phyloP scores from a whole-genome alignment of 768 basidiomycete genomes.

The Punctularia strigosozonata region DNA sequence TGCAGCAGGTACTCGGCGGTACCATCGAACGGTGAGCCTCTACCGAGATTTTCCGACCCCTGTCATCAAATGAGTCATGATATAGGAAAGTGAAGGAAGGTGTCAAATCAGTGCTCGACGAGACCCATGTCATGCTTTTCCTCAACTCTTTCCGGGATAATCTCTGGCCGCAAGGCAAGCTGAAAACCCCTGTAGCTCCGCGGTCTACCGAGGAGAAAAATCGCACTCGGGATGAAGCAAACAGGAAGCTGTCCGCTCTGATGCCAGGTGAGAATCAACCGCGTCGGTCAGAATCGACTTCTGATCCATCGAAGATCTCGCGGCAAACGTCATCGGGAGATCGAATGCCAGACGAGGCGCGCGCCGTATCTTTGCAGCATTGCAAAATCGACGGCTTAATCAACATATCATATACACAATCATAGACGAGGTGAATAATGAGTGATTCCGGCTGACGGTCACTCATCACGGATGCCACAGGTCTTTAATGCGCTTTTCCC shows the following conservation, averaged over 20 bases:
- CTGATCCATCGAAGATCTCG: slow-evolving; percentile 49
- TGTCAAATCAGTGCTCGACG: slow-evolving; percentile 49
- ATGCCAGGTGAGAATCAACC: slow-evolving; percentile 60
- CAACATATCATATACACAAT: slow-evolving; percentile 86
- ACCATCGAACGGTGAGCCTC: slow-evolving; percentile 81
- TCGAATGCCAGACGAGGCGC: slow-evolving; percentile 91
- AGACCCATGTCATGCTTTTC: slow-evolving; percentile 56
- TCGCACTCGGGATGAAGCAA: slow-evolving; percentile 76
- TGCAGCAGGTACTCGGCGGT: slow-evolving; percentile 91
- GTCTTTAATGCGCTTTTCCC: too few species aligned
- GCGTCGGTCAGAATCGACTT: neutral
- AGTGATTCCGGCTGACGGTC: too few species aligned
- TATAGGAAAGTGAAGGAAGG: slow-evolving; percentile 81
- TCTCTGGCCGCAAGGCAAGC: slow-evolving; percentile 79
- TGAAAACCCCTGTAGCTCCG: slow-evolving; percentile 46
- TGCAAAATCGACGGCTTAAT: slow-evolving; percentile 91
- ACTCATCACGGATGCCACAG: too few species aligned
- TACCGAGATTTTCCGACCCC: too few species aligned
- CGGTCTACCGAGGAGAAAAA: slow-evolving; percentile 74
- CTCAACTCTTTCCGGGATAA: slow-evolving; percentile 58
- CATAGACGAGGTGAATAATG: slow-evolving; percentile 69
- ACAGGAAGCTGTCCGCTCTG: slow-evolving; percentile 78
- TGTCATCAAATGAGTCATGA: too few species aligned
- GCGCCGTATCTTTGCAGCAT: slow-evolving; percentile 80
- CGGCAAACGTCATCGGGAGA: slow-evolving; percentile 97